A percentile compares a stretch with the other conserved stretches of the same genome.
Conservation (phyloP, 192 early-diverging fungal genomes). For the Phycomyces nitens region DNA sequence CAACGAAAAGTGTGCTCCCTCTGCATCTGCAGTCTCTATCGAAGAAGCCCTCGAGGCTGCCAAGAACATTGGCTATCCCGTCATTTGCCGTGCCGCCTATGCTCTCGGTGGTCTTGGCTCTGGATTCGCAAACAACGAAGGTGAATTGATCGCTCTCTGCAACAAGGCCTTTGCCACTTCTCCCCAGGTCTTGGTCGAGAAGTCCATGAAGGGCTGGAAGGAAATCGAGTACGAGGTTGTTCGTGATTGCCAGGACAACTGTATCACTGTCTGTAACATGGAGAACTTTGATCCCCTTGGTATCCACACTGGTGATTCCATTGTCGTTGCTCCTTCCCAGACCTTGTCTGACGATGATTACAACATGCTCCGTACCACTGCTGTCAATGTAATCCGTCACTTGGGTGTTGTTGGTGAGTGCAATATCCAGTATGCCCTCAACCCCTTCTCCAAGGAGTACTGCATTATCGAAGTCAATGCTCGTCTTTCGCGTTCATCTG, state of each 20-base stretch:
- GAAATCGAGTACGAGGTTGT: constrained; percentile 99
- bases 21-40: constrained; percentile 72
- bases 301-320: constrained; percentile 99
- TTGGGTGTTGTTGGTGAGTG: constrained; percentile 99
- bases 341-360: constrained; percentile 97
- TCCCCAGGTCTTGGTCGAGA: constrained; percentile 92
- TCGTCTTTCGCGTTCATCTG: constrained; percentile 83
- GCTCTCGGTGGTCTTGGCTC: constrained; percentile 96
- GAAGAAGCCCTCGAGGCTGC: constrained; percentile 88
- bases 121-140: constrained; percentile 90
- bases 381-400: constrained; percentile 95
- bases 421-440: constrained; percentile 98
- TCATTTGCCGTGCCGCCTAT: constrained; percentile 95
- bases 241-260: constrained; percentile 92
- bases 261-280: constrained; percentile 99
- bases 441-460: constrained; percentile 94
- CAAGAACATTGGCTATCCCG: constrained; percentile 86
- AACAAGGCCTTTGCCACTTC: constrained; percentile 86
- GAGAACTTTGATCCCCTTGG: constrained; percentile 99
- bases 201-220: constrained; percentile 99
- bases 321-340: constrained; percentile 96
- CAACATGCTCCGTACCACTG: constrained; percentile 95
- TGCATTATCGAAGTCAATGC: constrained; percentile 99
- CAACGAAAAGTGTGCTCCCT: constrained; percentile 88
- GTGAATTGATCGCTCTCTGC: constrained; percentile 76